phyloP scores from a whole-genome alignment of 306 rosid species.

The Parietaria judaica region DNA sequence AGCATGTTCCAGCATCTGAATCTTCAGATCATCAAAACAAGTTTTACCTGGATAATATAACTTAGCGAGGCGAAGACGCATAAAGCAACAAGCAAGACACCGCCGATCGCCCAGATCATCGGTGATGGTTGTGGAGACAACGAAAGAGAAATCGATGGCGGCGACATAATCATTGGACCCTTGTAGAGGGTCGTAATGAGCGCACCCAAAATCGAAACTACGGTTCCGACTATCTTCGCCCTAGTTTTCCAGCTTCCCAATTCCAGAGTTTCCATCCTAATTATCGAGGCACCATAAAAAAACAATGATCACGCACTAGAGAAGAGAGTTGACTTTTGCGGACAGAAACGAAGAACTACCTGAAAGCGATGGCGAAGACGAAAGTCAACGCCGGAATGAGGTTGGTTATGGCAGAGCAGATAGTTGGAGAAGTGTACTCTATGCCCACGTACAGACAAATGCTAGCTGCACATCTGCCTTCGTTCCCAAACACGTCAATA shows the following conservation, averaged over 20 bases:
- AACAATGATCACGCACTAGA: not conserved
- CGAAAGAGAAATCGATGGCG: not conserved
- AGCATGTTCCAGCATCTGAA: too few relatives aligned
- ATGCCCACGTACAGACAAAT: slow-evolving; percentile 39
- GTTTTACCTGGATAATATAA: slow-evolving; percentile 1
- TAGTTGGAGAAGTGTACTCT: slow-evolving; percentile 43
- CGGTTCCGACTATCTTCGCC: slow-evolving; percentile 43
- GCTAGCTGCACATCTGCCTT: slow-evolving; percentile 23
- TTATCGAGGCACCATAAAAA: slow-evolving; percentile 1
- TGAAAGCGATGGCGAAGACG: slow-evolving; percentile 49
- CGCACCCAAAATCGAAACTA: slow-evolving; percentile 38
- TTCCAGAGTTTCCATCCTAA: slow-evolving; percentile 40
- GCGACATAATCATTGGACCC: slow-evolving; percentile 26
- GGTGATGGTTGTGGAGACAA: not conserved
- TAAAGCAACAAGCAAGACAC: not conserved
- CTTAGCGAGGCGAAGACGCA: not conserved
- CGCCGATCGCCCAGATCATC: not conserved
- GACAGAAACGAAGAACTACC: slow-evolving; percentile 14
- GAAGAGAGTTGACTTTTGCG: not conserved
- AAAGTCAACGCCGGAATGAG: slow-evolving; percentile 54
- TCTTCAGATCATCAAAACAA: too few relatives aligned
- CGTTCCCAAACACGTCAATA: slow-evolving; percentile 1
- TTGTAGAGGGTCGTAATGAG: slow-evolving; percentile 34
- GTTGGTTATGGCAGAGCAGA: slow-evolving; percentile 35
- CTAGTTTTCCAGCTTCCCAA: slow-evolving; percentile 30